phyloP scores from a whole-genome alignment of 2,329 filamentous ascomycete species.

The Triangularia verruculosa region DNA sequence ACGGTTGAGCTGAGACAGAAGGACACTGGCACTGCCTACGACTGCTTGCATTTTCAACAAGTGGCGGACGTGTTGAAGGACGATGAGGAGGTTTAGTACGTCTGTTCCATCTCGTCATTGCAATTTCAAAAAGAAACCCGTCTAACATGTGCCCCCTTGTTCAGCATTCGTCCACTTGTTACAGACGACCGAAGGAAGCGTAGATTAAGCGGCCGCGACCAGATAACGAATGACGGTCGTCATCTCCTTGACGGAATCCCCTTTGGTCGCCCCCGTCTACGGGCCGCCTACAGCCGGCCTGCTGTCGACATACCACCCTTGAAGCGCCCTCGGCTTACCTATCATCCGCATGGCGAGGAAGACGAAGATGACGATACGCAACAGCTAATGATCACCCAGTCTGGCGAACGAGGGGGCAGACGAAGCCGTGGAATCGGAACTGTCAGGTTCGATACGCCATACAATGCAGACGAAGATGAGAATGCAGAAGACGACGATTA shows the following conservation, averaged over 20 bases:
- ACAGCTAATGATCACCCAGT: constrained; percentile 30
- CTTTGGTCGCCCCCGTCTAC: constrained; percentile 72
- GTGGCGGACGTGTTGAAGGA: constrained; percentile 70
- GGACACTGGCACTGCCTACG: constrained; percentile 60
- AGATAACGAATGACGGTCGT: constrained; percentile 74
- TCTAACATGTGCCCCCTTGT: constrained; percentile 3
- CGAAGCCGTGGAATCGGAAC: constrained; percentile 23
- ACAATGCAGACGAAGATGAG: constrained; percentile 29
- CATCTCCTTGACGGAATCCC: constrained; percentile 83
- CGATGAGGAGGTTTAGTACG: constrained; percentile 79
- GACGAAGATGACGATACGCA: constrained; percentile 38
- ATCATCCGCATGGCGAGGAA: constrained; percentile 39
- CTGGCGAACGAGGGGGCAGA: constrained; percentile 31
- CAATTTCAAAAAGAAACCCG: background rate
- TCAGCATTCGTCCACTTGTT: constrained; percentile 73
- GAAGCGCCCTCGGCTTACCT: constrained; percentile 60
- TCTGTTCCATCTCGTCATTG: background rate
- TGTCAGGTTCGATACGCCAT: constrained; percentile 30
- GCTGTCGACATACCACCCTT: constrained; percentile 68
- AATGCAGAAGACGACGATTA: constrained; percentile 9
- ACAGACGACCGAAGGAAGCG: constrained; percentile 71
- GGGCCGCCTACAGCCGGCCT: constrained; percentile 59
- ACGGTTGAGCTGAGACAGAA: constrained; percentile 65
- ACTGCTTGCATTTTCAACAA: constrained; percentile 82
- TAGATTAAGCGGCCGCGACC: constrained; percentile 71